Evolutionary conservation across 1,284 basidiomycete genomes (phyloP).

Genomic region (Fomes fomentarius): DNA sequence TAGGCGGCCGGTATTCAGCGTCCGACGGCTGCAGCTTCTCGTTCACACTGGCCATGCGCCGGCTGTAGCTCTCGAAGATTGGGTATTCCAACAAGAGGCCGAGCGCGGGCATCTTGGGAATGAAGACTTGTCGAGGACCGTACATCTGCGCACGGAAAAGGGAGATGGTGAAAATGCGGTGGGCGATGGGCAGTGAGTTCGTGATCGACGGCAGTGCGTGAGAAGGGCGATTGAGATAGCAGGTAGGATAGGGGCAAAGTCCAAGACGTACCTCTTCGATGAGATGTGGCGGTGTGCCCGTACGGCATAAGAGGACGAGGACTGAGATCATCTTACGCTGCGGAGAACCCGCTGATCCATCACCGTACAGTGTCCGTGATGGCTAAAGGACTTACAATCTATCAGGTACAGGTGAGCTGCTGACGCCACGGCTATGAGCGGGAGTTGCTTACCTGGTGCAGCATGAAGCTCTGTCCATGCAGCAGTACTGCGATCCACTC

Average conservation of each 20-base stretch:
- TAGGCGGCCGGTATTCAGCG: conserved; percentile 61
- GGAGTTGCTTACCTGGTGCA: conserved; percentile 76
- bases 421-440: background rate
- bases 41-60: conserved; percentile 63
- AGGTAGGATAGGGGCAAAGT: background rate
- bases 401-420: background rate
- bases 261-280: conserved; percentile 63
- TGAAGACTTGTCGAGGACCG: conserved; percentile 77
- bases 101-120: conserved; percentile 96
- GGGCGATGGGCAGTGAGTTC: background rate
- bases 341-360: background rate
- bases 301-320: conserved; percentile 80
- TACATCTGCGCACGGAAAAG: conserved; percentile 45
- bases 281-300: conserved; percentile 72
- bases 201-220: background rate
- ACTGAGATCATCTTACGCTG: conserved; percentile 98
- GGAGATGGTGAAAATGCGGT: no score
- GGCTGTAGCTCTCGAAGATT: conserved; percentile 83
- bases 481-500: conserved; percentile 96
- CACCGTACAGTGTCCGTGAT: background rate
- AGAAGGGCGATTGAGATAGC: background rate
- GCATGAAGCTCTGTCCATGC: conserved; percentile 98
- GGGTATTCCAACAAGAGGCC: conserved; percentile 95
- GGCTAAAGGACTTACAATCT: conserved; percentile 32
- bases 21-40: conserved; percentile 54